Base-by-base conservation (phyloP, 2,329 filamentous ascomycete species). In the Leptoxyphium fumago region DNA sequence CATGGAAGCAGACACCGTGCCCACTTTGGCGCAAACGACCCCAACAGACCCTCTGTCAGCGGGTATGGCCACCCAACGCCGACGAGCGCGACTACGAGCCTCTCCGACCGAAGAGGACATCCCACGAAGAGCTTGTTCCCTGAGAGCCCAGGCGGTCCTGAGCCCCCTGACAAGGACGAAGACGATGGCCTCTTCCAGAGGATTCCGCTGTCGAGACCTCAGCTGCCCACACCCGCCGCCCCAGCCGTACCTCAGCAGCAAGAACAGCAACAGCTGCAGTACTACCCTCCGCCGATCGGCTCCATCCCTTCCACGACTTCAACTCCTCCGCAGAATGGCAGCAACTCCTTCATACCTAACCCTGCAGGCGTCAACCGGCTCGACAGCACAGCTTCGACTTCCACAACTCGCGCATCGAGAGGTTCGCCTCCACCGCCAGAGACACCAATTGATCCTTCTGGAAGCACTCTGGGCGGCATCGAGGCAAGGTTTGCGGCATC, bases 351-450 rank as follows among this genome's bases (percentile, higher is more conserved):
- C 41, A 67, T 75, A 28, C 68, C 72, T 13, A 71, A 72, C 44
- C 68, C 69, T 9, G 63, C 60, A 26, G 70, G 72, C 1, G 70
- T 80, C 48, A 79, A 78, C 52, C 69, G 78, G 29, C 67, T 81
- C 49, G 77, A 73, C 55, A 95, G 89, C 2, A 94, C 85, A 7
- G 87, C 89, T 11, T 96, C 91, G 0, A 94, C 80, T 10, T 94
- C 88, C 2, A 98, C 91, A 1, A 95, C 89, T 2, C 79, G 84
- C 51, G 91, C 91, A 15, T 88, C 84, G 57, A 77, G 91, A 53
- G 91, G 91, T 38, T 96, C 89, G 26, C 91, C 91, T 5, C 89
- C 91, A 4, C 91, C 91, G 1, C 91, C 91, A 8, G 89, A 96
- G 61, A 96, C 91, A 0, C 86, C 91, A 29, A 74, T 89, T 48